phyloP scores from a whole-genome alignment of 139 green algal genomes.

The Tetraselmis chui region DNA sequence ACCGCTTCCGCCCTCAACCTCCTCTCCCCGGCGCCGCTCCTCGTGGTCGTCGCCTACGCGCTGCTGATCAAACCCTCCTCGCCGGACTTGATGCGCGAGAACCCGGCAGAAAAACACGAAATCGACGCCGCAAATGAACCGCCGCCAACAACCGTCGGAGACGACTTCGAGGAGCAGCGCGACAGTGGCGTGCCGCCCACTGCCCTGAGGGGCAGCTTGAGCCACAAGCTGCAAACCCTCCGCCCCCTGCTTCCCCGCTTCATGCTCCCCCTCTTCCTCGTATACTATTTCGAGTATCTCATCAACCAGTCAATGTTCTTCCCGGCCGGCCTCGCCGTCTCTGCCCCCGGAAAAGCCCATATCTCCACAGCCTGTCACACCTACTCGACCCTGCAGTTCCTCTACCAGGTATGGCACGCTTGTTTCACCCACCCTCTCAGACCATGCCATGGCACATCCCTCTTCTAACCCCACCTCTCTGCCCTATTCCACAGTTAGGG shows the following conservation, averaged over 20 bases:
- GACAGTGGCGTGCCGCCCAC: neutral
- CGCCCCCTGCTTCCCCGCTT: neutral
- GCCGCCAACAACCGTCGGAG: too few relatives aligned
- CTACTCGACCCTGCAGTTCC: slow-evolving; percentile 7
- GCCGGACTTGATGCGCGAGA: too few relatives aligned
- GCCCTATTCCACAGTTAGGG: neutral
- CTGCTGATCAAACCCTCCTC: neutral
- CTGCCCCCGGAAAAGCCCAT: neutral
- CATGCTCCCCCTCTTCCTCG: slow-evolving; percentile 17
- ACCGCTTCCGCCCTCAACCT: neutral
- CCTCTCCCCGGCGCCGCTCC: slow-evolving; percentile 2
- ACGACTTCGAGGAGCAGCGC: neutral
- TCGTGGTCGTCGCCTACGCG: neutral
- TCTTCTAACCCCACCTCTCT: neutral
- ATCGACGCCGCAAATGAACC: too few relatives aligned
- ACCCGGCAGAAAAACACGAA: too few relatives aligned
- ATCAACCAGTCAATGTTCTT: slow-evolving; percentile 19
- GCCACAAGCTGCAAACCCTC: neutral
- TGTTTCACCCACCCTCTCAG: neutral
- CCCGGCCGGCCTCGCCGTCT: slow-evolving; percentile 5
- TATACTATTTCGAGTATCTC: slow-evolving; percentile 18
- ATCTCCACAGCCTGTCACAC: neutral
- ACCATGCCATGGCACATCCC: neutral
- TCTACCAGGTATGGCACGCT: slow-evolving; percentile 5
- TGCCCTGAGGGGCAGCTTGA: neutral